A percentile compares a stretch with the other conserved stretches of the same genome.
Conservation (phyloP, 2,329 filamentous ascomycete species). For the Aspergillus ochraceoroseus region DNA sequence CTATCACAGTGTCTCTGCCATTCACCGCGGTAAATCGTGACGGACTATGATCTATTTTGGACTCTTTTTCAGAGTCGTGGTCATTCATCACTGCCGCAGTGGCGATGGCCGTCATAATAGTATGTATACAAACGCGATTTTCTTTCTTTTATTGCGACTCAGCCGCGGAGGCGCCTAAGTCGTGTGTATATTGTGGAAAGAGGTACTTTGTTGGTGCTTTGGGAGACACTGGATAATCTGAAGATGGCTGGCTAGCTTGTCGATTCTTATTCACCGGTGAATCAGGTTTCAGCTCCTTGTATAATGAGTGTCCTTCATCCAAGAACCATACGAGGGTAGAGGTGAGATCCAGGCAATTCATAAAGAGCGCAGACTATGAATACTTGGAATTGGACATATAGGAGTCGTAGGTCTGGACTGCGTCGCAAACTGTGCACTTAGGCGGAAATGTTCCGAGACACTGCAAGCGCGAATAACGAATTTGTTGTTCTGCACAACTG, state of each 20-base stretch:
- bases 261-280: too few relatives aligned
- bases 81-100: conserved; percentile 32
- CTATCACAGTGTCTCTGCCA: conserved; percentile 33
- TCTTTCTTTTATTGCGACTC: neutral
- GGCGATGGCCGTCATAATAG: conserved; percentile 36
- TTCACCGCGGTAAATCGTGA: conserved; percentile 47
- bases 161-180: neutral
- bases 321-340: neutral
- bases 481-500: too few relatives aligned
- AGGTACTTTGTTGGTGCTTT: too few relatives aligned
- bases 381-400: neutral
- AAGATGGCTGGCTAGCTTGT: too few relatives aligned
- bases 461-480: too few relatives aligned
- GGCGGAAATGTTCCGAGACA: too few relatives aligned
- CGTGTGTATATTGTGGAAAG: neutral
- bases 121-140: neutral
- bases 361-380: neutral
- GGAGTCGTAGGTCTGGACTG: too few relatives aligned
- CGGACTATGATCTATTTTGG: conserved; percentile 40
- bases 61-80: conserved; percentile 34
- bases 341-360: neutral
- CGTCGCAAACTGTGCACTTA: too few relatives aligned
- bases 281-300: neutral
- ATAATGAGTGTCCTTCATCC: neutral
- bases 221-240: too few relatives aligned